Base-by-base conservation (phyloP, 148 eudicot genomes). In the Nepenthes mirabilis region DNA sequence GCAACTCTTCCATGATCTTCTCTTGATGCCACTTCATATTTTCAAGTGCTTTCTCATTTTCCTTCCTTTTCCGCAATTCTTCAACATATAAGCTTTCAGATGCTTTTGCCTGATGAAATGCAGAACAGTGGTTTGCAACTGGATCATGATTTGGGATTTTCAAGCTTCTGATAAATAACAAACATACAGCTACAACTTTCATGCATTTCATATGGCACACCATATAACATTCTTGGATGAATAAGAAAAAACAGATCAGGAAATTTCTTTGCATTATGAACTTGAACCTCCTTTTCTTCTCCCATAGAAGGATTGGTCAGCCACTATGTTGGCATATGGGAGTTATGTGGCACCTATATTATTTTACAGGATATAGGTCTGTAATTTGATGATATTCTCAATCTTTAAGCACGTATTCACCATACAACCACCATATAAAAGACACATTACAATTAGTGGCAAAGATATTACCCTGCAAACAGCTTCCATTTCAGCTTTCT, bases 21-120 rank as follows among this genome's bases (percentile, higher is more conserved):
- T 69, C 62, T 52, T 64, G 54, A 62, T 69, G 65, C 23, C 13
- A 37, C 63, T 58, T 70, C 49, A 67, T 54, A 7, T 36, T 34
- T 59, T 66, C 62, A 43, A 73, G 72, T n/a, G 70, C 67, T 33
- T 37, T 58, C 64, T 63, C 80, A 65, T 59, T 47, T 62, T 50
- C 68, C 66, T 58, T 62, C 65, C 50, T 60, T 64, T 54, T 67
- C 54, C 56, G 57, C 53, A 55, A 5, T 58, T 67, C 71, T 57
- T 66, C 61, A 13, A 35, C 61, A 48, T 69, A 57, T 37, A 52
- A 51, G 36, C 37, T 34, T 45, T 74, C 74, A 33, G 57, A 36
- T 56, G 65, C 36, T 45, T 56, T 65, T 52, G 14, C 74, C 74
- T 69, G 70, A 47, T 58, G 49, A 54, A 62, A 9, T 36, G 57